These are phyloP conservation scores for Eucalyptus leucophloia DNA, from an alignment of 345 rosid genomes.

Conservation along the genomic window DNA sequence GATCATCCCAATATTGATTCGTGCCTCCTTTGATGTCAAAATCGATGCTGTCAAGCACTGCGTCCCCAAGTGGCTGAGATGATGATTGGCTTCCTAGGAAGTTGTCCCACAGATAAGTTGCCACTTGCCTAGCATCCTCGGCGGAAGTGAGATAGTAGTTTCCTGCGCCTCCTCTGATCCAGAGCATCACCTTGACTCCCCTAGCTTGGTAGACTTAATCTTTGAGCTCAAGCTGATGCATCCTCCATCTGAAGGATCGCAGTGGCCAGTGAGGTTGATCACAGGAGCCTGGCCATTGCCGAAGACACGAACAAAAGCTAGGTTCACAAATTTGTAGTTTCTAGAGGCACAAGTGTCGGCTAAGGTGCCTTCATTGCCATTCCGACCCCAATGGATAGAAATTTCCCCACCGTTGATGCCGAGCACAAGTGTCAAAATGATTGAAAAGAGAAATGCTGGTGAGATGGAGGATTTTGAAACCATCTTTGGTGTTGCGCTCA, in stretches of 20 bases:
- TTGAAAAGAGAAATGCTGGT: not conserved
- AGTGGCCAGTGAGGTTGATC: conserved; percentile 15
- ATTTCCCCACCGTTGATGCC: conserved; percentile 1
- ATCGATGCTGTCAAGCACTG: conserved; percentile 9
- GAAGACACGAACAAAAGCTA: conserved; percentile 8
- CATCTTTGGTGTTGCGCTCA: not conserved
- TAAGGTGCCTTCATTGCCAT: conserved; percentile 7
- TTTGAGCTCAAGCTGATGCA: conserved; percentile 2
- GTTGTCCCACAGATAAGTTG: conserved; percentile 11
- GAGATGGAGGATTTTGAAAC: not conserved
- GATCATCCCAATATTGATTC: conserved; percentile 1
- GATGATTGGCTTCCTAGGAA: conserved; percentile 5
- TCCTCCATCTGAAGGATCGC: not conserved
- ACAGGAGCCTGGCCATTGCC: conserved; percentile 11
- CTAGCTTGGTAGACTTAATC: conserved; percentile 7
- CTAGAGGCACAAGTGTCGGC: conserved; percentile 9
- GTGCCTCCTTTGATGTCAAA: conserved; percentile 13
- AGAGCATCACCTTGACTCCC: conserved; percentile 6
- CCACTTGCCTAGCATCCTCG: conserved; percentile 5
- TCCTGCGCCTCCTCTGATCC: not conserved
- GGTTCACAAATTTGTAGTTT: conserved; percentile 2
- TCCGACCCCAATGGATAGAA: conserved; percentile 20
- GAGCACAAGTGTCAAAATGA: not conserved
- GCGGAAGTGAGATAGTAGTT: conserved; percentile 1
- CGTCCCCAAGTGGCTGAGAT: not conserved